phyloP scores from a whole-genome alignment of 2,329 filamentous ascomycete genomes.

The Pyrenochaeta sp. region DNA sequence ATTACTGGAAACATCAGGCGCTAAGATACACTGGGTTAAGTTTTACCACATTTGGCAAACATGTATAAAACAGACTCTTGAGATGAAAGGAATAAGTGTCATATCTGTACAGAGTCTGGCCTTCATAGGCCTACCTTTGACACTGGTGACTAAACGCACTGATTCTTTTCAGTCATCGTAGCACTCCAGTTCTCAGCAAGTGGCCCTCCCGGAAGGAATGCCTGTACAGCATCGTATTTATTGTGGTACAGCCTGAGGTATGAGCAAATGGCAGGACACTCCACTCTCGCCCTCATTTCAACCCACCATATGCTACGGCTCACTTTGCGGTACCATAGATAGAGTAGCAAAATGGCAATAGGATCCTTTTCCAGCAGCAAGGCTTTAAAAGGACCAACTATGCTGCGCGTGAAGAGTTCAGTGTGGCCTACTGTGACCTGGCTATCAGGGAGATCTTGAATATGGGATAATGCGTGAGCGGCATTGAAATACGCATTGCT shows the following conservation, averaged over 20 bases:
- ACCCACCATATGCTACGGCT: conserved; percentile 1
- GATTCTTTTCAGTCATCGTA: no score
- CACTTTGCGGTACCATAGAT: conserved; percentile 1
- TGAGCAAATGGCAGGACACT: conserved; percentile 1
- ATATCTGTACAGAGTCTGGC: no score
- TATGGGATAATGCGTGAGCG: not conserved
- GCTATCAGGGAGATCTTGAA: not conserved
- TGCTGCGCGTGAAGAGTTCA: conserved; percentile 1
- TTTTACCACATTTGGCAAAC: no score
- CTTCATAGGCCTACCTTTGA: no score
- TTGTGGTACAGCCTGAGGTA: not conserved
- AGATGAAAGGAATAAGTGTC: no score
- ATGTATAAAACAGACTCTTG: no score
- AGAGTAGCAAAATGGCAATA: not conserved
- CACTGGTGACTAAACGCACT: no score
- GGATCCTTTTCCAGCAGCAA: not conserved
- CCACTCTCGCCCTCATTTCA: not conserved
- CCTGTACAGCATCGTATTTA: not conserved
- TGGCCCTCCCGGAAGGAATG: not conserved
- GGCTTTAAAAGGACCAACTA: not conserved
- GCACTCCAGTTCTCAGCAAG: not conserved
- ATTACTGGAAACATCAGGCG: no score
- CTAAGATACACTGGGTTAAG: no score
- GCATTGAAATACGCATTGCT: not conserved
- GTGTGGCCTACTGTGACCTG: not conserved